Evolutionary conservation across 768 basidiomycete species (phyloP).

Genomic region (Kwoniella mangroviensis): DNA sequence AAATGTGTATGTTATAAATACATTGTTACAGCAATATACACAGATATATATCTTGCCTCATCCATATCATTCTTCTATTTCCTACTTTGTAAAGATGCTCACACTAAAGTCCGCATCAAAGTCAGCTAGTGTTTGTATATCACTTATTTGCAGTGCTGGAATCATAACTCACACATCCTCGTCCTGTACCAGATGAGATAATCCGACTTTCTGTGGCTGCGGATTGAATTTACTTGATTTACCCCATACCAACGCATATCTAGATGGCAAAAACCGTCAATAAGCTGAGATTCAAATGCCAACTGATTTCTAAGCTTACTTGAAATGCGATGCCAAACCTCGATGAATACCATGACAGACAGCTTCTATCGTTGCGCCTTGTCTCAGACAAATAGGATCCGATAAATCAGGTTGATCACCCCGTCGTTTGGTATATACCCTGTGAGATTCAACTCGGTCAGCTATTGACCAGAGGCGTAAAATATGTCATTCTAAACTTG

Average conservation of each 20-base stretch:
- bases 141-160: neutral
- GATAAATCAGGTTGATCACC: slow-evolving; percentile 89
- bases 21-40: neutral
- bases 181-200: slow-evolving; percentile 72
- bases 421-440: slow-evolving; percentile 96
- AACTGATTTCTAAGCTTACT: slow-evolving; percentile 51
- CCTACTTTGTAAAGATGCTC: slow-evolving; percentile 57
- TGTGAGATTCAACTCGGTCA: slow-evolving; percentile 61
- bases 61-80: neutral
- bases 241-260: slow-evolving; percentile 92
- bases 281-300: neutral
- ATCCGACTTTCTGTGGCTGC: slow-evolving; percentile 88
- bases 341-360: slow-evolving; percentile 93
- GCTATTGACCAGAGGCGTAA: no score
- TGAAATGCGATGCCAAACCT: slow-evolving; percentile 85
- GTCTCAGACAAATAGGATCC: slow-evolving; percentile 83
- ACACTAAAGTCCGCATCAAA: slow-evolving; percentile 34
- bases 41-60: neutral
- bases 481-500: slow-evolving; percentile 24
- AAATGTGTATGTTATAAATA: neutral
- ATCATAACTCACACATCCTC: slow-evolving; percentile 57
- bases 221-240: slow-evolving; percentile 92
- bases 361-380: slow-evolving; percentile 91
- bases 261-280: slow-evolving; percentile 11
- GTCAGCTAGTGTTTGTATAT: neutral